Conservation (phyloP, 768 basidiomycete genomes). For the Phylloporus sp. region DNA sequence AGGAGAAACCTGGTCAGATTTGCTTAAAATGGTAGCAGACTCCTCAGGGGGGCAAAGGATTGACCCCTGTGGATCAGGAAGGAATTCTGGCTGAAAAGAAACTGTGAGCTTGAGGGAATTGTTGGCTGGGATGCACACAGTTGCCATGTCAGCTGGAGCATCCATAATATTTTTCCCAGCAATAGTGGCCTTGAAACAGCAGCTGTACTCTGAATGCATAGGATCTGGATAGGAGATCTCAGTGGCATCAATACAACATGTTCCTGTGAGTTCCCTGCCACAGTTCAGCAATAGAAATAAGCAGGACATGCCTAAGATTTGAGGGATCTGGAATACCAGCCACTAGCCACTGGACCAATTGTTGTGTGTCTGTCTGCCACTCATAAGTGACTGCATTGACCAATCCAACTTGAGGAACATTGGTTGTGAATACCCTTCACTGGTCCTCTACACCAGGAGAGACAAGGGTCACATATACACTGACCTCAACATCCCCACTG, state of each 20-base stretch:
- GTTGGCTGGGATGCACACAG: neutral
- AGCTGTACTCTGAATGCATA: neutral
- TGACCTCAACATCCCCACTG: neutral
- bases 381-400: no score
- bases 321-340: neutral
- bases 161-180: neutral
- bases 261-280: no score
- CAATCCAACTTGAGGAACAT: neutral
- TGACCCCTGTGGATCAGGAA: neutral
- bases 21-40: no score
- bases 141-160: neutral
- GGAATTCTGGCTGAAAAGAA: neutral
- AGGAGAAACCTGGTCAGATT: neutral
- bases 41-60: no score
- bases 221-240: neutral
- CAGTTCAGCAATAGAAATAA: no score
- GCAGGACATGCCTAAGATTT: neutral
- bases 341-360: neutral
- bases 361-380: neutral
- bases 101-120: neutral
- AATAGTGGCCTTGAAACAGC: neutral
- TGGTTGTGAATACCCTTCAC: neutral
- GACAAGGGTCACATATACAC: neutral
- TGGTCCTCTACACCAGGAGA: neutral
- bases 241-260: no score